Conservation (phyloP, 2,329 filamentous ascomycete genomes). For the Phaeosphaeriaceae sp. region DNA sequence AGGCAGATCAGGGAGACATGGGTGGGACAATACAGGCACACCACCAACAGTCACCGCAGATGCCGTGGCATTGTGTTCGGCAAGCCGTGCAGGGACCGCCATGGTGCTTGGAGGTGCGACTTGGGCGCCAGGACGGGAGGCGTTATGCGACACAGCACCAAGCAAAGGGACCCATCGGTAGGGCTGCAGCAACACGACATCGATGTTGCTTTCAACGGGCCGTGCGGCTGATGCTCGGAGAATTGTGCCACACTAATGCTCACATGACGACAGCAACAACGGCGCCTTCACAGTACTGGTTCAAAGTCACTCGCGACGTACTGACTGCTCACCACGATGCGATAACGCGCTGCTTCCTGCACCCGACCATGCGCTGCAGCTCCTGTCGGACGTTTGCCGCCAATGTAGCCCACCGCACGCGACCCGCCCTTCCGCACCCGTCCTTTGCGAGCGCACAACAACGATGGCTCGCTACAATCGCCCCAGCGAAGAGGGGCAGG, state of each 20-base stretch:
- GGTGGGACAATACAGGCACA: background rate
- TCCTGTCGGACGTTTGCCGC: constrained; percentile 28
- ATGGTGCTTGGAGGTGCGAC: constrained; percentile 1
- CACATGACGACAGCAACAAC: constrained; percentile 9
- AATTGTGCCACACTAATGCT: background rate
- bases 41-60: background rate
- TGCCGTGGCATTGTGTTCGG: background rate
- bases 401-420: constrained; percentile 26
- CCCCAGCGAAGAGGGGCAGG: constrained; percentile 8
- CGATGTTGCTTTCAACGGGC: background rate
- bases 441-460: constrained; percentile 22
- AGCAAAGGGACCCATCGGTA: background rate
- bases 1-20: constrained; percentile 4
- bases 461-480: constrained; percentile 37
- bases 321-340: constrained; percentile 26
- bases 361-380: constrained; percentile 41
- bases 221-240: background rate
- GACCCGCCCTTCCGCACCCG: constrained; percentile 13
- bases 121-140: background rate
- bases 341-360: constrained; percentile 21
- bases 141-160: background rate
- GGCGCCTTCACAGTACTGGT: background rate
- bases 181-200: background rate
- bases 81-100: constrained; percentile 6
- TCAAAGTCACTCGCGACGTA: background rate